Evolutionary conservation across 2,329 filamentous ascomycete species (phyloP).

Genomic region (Talaromyces sp.): DNA sequence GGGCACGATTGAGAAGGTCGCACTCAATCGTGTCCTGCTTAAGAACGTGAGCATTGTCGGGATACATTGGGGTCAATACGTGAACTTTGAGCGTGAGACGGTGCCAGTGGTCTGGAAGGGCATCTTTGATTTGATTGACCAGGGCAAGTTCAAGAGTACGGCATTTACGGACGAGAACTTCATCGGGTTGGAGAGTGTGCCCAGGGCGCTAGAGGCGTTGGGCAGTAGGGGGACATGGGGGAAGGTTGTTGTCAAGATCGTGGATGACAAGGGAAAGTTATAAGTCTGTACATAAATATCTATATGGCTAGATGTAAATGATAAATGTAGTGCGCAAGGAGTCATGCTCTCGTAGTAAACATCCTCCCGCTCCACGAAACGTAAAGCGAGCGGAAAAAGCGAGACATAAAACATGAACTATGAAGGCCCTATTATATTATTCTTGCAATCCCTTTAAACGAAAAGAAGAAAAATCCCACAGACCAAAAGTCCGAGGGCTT

Average conservation of each 20-base stretch:
- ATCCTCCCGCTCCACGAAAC: slow-evolving; percentile 17
- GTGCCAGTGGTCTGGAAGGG: slow-evolving; percentile 76
- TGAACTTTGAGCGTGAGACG: slow-evolving; percentile 66
- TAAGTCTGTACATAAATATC: not conserved
- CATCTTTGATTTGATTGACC: slow-evolving; percentile 70
- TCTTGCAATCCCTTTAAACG: slow-evolving; percentile 14
- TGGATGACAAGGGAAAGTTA: slow-evolving; percentile 50
- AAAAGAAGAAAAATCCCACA: slow-evolving; percentile 9
- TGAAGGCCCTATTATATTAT: slow-evolving; percentile 44
- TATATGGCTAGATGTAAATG: not conserved
- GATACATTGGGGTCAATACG: slow-evolving; percentile 87
- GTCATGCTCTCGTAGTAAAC: slow-evolving; percentile 44
- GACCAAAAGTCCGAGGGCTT: slow-evolving; percentile 8
- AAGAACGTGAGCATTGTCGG: slow-evolving; percentile 93
- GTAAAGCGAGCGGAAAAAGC: slow-evolving; percentile 26
- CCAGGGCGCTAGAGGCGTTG: slow-evolving; percentile 71
- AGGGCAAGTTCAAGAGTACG: slow-evolving; percentile 77
- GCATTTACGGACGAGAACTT: slow-evolving; percentile 72
- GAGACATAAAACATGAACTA: slow-evolving; percentile 39
- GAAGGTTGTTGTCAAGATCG: slow-evolving; percentile 87
- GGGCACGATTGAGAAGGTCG: slow-evolving; percentile 83
- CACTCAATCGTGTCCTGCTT: slow-evolving; percentile 84
- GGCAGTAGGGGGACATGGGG: slow-evolving; percentile 87
- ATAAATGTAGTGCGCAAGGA: slow-evolving; percentile 39
- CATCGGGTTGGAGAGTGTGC: slow-evolving; percentile 75